phyloP scores from a whole-genome alignment of 2,329 filamentous ascomycete genomes.

The Aspergillus felis region DNA sequence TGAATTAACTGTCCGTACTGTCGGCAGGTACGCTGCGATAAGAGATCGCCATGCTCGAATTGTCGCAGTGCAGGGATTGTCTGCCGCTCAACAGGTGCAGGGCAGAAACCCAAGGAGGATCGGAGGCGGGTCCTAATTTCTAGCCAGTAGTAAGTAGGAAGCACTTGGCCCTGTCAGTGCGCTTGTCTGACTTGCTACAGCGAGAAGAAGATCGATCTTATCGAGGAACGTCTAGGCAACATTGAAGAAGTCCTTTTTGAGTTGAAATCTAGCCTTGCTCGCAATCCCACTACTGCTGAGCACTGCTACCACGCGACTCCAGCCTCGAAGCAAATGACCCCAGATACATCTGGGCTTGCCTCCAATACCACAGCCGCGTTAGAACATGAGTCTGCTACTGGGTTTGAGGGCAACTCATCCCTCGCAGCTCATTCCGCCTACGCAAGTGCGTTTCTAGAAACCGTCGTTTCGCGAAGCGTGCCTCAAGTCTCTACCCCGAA shows the following conservation, averaged over 20 bases:
- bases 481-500: conserved; percentile 35
- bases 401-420: conserved; percentile 50
- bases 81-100: conserved; percentile 37
- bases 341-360: conserved; percentile 8
- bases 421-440: conserved; percentile 47
- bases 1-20: neutral
- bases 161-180: neutral
- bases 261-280: conserved; percentile 15
- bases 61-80: conserved; percentile 34
- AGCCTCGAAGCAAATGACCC: conserved; percentile 8
- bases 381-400: conserved; percentile 24
- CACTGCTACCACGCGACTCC: conserved; percentile 10
- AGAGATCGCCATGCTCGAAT: conserved; percentile 40
- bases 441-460: conserved; percentile 43
- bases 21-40: conserved; percentile 40
- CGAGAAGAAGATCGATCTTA: conserved; percentile 52
- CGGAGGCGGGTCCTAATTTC: conserved; percentile 40
- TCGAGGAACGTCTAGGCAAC: conserved; percentile 48
- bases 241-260: conserved; percentile 41
- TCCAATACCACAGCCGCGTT: conserved; percentile 20
- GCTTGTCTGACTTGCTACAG: conserved; percentile 24
- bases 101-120: conserved; percentile 33
- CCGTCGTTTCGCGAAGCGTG: conserved; percentile 33
- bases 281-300: conserved; percentile 1
- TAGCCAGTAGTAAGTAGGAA: conserved; percentile 38